Evolutionary conservation across 202 grass and related monocot genomes (phyloP), one percentile per base, ranked within the genome.

Genomic region (Schoenoplectus tabernaemontani): DNA sequence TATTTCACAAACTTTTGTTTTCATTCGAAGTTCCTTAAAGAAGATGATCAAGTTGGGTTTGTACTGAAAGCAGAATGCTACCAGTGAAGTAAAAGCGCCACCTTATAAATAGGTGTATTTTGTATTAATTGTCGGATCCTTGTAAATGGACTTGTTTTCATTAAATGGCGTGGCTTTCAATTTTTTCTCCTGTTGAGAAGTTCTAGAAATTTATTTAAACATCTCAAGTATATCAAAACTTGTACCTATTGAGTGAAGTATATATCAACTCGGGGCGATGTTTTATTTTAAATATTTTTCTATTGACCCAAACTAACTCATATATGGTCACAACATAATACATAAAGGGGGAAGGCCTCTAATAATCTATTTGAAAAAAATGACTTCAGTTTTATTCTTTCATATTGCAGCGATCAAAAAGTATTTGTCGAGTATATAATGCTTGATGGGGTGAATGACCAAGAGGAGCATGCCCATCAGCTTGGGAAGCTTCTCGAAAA

Each of bases 391-490:
- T 64, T 44, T 76, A 79, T 7, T 51, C 57, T 69, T 33, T 71
- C 83, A 69, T 36, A 84, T 84, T 71, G 74, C 91, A 98, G 91
- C 66, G 84, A 89, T 50, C 91, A 83, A 73, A 90, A 84, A 39
- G 90, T 98, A 66, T 94, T 98, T 84, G 90, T 98, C 12, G 91
- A 98, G 83, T 98, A 94, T 75, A 98, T 94, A 67, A 98, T 98
- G 95, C 91, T 98, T 83, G 91, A 98, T 82, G 91, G 84, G 60
- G 83, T 98, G 57, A 94, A 98, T 10, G 91, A 98, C 78, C 91
- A 94, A 85, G 95, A 92, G 72, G 74, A 92, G 71, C 95, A 98
- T 76, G 88, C 95, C 10, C 91, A 98, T 83, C 89, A 94, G 64
- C 87, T 98, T 63, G 91, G 95, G 58, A 91, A 92, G 91, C 83